These are phyloP conservation scores for Arachnopeziza araneosa DNA, from an alignment of 2,329 filamentous ascomycete genomes.

Conservation along the genomic window DNA sequence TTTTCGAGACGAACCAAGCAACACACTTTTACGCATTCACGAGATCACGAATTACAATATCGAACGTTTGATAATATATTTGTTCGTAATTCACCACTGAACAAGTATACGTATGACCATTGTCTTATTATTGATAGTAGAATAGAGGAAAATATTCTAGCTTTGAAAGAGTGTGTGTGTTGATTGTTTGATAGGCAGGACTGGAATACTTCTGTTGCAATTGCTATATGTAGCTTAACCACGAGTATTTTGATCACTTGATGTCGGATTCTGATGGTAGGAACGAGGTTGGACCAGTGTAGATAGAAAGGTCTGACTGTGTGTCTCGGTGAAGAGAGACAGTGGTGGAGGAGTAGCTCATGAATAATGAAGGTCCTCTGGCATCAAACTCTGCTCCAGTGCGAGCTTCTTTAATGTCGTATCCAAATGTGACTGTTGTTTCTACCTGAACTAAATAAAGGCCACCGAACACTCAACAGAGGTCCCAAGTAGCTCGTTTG, in stretches of 20 bases:
- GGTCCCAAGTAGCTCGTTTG: too few relatives aligned
- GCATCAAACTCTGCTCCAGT: too few relatives aligned
- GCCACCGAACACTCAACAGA: too few relatives aligned
- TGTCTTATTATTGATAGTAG: not conserved
- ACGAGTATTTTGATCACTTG: not conserved
- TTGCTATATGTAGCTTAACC: not conserved
- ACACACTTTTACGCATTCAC: constrained; percentile 26
- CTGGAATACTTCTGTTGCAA: not conserved
- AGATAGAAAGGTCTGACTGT: too few relatives aligned
- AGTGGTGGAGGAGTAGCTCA: too few relatives aligned
- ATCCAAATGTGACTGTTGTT: too few relatives aligned
- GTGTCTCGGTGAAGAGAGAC: too few relatives aligned
- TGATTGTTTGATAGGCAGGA: not conserved
- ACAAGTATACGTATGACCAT: not conserved
- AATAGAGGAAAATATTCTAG: not conserved
- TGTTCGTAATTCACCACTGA: not conserved
- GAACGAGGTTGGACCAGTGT: not conserved
- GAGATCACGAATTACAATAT: constrained; percentile 20
- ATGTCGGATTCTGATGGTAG: not conserved
- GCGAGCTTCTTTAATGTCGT: too few relatives aligned
- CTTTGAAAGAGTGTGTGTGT: not conserved
- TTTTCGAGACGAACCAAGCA: constrained; percentile 4
- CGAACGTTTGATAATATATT: not conserved
- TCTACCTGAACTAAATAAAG: too few relatives aligned
- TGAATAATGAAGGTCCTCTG: too few relatives aligned